Percentiles rank a stretch among this genome's conserved stretches.
These are phyloP conservation scores for Heliamphora exappendiculata DNA, from an alignment of 148 eudicot genomes.

Conservation along the genomic window DNA sequence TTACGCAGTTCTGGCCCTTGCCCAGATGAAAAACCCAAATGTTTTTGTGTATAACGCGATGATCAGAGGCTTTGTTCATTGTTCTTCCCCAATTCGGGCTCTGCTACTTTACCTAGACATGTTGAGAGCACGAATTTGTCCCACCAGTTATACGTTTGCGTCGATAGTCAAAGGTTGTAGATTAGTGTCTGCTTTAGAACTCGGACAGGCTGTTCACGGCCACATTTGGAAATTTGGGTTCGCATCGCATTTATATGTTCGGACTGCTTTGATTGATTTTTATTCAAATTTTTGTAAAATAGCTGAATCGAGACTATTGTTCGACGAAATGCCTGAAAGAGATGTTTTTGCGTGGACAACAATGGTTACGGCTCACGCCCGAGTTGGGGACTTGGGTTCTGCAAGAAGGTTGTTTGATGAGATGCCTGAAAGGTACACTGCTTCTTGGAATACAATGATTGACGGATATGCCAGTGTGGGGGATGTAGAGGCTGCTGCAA, in stretches of 20 bases:
- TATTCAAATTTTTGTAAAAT: slow-evolving; percentile 39
- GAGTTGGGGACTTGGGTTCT: slow-evolving; percentile 47
- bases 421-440: slow-evolving; percentile 55
- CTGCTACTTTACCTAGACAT: slow-evolving; percentile 40
- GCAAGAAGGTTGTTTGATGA: slow-evolving; percentile 50
- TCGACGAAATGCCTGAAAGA: slow-evolving; percentile 66
- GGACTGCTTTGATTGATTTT: slow-evolving; percentile 60
- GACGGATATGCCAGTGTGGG: slow-evolving; percentile 62
- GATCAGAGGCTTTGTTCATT: slow-evolving; percentile 46
- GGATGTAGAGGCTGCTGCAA: slow-evolving; percentile 41
- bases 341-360: slow-evolving; percentile 68
- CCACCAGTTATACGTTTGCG: slow-evolving; percentile 59
- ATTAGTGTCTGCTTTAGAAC: slow-evolving; percentile 4
- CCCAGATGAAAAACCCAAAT: slow-evolving; percentile 52
- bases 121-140: slow-evolving; percentile 34
- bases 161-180: slow-evolving; percentile 55
- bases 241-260: slow-evolving; percentile 42
- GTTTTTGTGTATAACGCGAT: slow-evolving; percentile 57
- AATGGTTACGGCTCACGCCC: slow-evolving; percentile 43
- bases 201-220: slow-evolving; percentile 51
- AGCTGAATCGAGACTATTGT: slow-evolving; percentile 43
- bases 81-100: slow-evolving; percentile 37
- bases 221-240: slow-evolving; percentile 64
- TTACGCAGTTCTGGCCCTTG: slow-evolving; percentile 35
- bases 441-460: slow-evolving; percentile 70